Base-by-base conservation (phyloP, 768 basidiomycete genomes). In the Imleria badia region DNA sequence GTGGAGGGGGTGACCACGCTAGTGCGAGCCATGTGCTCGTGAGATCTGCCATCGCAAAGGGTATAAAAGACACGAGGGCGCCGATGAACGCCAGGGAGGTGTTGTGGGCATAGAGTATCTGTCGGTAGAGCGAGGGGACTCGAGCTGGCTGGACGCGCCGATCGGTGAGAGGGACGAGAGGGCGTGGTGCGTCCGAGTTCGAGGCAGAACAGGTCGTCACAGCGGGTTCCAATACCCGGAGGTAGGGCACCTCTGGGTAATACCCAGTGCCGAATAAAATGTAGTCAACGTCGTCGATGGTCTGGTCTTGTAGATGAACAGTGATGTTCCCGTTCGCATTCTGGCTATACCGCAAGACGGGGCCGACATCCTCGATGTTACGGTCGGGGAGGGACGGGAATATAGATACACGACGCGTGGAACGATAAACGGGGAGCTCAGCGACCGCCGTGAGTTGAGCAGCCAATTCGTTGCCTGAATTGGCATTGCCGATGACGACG, bases 391-490 rank as follows among this genome's bases (percentile, higher is more conserved):
- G 74, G 47, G 66, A 71, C 2, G 74, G 72, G 48, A 76, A 78
- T 59, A 79, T 69, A 8, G 73, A 72, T 12, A 72, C 67, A 0
- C 76, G 73, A 3, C 81, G 77, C 23, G 75, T 72, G 13, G 76
- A 79, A 42, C 81, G 77, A 56, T 76, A 78, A 0, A 81, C 71
- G 6, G 81, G 80, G 1, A 66, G 55, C 34, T 66, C 55, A 1
- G 73, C 72, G 14, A 79, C 64, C 0, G 71, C 52, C 0, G 71
- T 72, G 0, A 81, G 69, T 34, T 81, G 79, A 2, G 76, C 74
- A 1, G 78, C 77, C 36, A 82, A 77, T 45, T 82, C 81, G 58
- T 82, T 82, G 34, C 74, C 72, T 2, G 81, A 81, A 46, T 81
- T 79, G 19, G 77, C 81, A 22, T 81, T 81, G 12, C 77, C 81